Percentiles rank a stretch among this genome's conserved stretches.
Conservation (phyloP, 1,284 basidiomycete genomes). For the Cutaneotrichosporon arboriforme region DNA sequence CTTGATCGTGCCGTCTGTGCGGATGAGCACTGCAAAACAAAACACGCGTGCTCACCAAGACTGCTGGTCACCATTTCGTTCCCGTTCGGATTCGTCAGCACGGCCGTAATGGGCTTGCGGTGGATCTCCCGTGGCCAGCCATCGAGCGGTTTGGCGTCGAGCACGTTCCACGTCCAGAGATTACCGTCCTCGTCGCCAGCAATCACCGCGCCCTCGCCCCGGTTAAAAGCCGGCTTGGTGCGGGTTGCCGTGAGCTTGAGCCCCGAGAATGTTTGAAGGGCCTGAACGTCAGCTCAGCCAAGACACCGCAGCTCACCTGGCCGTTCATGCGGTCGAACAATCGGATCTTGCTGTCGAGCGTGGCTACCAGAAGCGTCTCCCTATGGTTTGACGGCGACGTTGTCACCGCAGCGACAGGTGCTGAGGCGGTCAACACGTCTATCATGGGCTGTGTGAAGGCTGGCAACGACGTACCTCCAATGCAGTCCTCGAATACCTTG, state of each 20-base stretch:
- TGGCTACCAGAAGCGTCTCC: constrained; percentile 73
- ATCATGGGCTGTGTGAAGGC: background rate
- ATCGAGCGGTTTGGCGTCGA: constrained; percentile 65
- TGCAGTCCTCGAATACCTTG: constrained; percentile 75
- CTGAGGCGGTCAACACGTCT: constrained; percentile 33
- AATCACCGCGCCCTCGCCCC: constrained; percentile 72
- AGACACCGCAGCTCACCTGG: constrained; percentile 44
- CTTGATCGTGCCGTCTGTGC: constrained; percentile 37
- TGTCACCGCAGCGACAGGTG: constrained; percentile 74
- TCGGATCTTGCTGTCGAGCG: constrained; percentile 75
- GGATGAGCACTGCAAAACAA: background rate
- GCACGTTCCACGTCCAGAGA: constrained; percentile 87
- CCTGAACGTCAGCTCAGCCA: constrained; percentile 3
- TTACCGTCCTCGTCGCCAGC: constrained; percentile 84
- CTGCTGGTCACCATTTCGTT: constrained; percentile 80
- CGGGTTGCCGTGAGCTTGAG: constrained; percentile 48
- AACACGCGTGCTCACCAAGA: constrained; percentile 51
- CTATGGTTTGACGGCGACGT: constrained; percentile 55
- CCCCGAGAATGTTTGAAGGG: constrained; percentile 78
- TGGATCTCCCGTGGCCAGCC: constrained; percentile 68
- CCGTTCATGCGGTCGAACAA: constrained; percentile 81
- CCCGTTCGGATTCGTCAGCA: constrained; percentile 54
- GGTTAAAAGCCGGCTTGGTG: constrained; percentile 68
- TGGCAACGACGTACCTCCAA: constrained; percentile 63
- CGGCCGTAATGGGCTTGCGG: constrained; percentile 60